Base-by-base conservation (phyloP, 495 filamentous ascomycete species). In the Aspergillus ostianus region DNA sequence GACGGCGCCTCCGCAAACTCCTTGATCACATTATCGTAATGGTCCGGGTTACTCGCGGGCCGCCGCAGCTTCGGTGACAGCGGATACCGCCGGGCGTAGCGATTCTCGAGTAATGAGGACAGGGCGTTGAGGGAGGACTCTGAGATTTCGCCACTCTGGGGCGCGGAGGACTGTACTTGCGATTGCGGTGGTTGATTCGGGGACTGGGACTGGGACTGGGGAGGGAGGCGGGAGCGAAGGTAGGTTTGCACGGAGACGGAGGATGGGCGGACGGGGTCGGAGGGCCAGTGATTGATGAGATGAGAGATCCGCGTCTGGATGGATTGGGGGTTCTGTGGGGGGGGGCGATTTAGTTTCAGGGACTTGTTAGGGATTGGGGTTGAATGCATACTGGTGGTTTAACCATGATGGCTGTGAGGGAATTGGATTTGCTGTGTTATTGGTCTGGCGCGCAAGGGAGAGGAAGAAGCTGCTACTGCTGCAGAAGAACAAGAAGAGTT, bases 181-280 rank as follows among this genome's bases (percentile, higher is more conserved):
- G 54, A 50, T 41, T 57, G 66, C 47, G 58, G 59, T 15, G 47
- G 64, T 19, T 55, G 60, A 51, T 47, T 41, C n/a, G 61, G 36
- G 47, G 62, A 45, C 41, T 64, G 36, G 10, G 36, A 66, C 17
- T 60, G 36, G 47, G 62, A 45, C 41, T 64, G 36, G 36, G 36
- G 67, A 15, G 82, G 76, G 51, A 92, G 78, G 52, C 87, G 84
- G 55, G 80, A 77, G 61, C 82, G 80, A 47, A 97, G 80, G 55
- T 86, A 82, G 59, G 84, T 73, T 61, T 91, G 88, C 67, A 96
- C 84, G 58, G 90, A 87, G 67, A 87, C 80, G 41, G 73, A 73
- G 53, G 87, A 84, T 10, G 92, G 92, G 2, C 92, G 90, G 55
- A 96, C 84, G 47, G 73, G 67, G 69, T 95, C 90, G 60, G 80